Percentiles rank a stretch among this genome's conserved stretches.
Evolutionary conservation across 2,329 filamentous ascomycete genomes (phyloP).

Genomic region (Fusarium poae): DNA sequence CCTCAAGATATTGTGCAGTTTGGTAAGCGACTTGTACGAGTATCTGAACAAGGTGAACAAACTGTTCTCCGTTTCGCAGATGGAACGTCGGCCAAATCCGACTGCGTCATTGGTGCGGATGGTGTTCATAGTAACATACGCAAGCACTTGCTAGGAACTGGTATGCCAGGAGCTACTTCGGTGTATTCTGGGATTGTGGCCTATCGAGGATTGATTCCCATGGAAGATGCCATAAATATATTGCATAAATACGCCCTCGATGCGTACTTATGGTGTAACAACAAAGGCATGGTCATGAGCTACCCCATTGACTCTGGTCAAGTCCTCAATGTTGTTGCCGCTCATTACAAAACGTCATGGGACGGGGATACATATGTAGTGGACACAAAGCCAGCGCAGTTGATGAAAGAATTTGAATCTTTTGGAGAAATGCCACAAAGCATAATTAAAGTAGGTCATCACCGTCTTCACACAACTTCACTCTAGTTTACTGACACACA

Average conservation of each 20-base stretch:
- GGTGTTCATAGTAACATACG: conserved; percentile 49
- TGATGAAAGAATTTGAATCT: background rate
- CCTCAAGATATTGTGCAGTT: background rate
- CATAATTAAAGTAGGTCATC: no score
- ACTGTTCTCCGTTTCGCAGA: conserved; percentile 62
- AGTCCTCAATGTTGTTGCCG: background rate
- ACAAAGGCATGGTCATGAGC: background rate
- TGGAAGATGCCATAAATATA: background rate
- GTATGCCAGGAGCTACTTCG: background rate
- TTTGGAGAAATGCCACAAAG: no score
- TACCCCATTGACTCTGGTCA: background rate
- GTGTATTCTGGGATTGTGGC: background rate
- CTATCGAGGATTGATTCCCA: background rate
- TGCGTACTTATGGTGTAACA: background rate
- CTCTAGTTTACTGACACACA: no score
- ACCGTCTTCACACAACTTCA: no score
- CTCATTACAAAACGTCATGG: background rate
- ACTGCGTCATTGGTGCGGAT: conserved; percentile 66
- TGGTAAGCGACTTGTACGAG: background rate
- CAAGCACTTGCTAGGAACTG: background rate
- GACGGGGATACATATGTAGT: background rate
- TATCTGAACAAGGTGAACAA: conserved; percentile 56
- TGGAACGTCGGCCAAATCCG: conserved; percentile 57
- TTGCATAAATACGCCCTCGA: background rate
- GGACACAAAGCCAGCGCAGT: background rate